Evolutionary conservation across 2,329 filamentous ascomycete species (phyloP), one percentile per base, ranked within the genome.

Genomic region (Lasiodiplodia gonubiensis): DNA sequence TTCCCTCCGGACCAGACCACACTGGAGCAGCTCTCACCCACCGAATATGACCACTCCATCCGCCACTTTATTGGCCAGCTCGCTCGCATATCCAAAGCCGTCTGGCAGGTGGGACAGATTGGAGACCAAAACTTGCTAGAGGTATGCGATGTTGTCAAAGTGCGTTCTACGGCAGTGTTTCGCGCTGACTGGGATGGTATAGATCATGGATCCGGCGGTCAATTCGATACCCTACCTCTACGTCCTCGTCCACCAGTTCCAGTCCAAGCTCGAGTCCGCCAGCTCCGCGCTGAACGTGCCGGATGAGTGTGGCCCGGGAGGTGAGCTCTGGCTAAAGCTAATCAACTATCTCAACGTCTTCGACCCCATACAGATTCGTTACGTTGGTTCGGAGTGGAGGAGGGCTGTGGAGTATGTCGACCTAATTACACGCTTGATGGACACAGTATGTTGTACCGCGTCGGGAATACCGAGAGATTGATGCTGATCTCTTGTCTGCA

Each of bases 181-280:
- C 8, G 42, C 42, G n/a, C 61, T 59, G 16, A 59, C 52, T 12
- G 35, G n/a, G 25, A 12, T 30, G 11, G n/a, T 27, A n/a, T 23
- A 83, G 76, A 71, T 83, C 39, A 78, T 89, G 68, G 82, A 89
- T 71, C 88, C 89, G 23, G 76, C 83, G 8, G 76, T 82, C 48
- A 87, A 90, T 74, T 85, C 86, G 21, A 81, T 90, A 69, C 80
- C 86, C 10, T 90, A 89, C 76, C 78, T 88, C 60, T 84, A 82
- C 69, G 80, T 86, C 55, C 80, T 91, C 46, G 76, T 81, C 55
- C 80, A 82, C 37, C 82, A 84, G 69, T 80, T 87, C 67, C 74
- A 79, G 48, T 75, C 68, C 30, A 69, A 51, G 39, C 73, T 37
- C 74, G 80, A 72, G 76, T 30, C 39, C 12, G 64, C 53, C 4